Base-by-base conservation (phyloP, 1,139 yeast genomes). In the Yamadazyma taylorii region DNA sequence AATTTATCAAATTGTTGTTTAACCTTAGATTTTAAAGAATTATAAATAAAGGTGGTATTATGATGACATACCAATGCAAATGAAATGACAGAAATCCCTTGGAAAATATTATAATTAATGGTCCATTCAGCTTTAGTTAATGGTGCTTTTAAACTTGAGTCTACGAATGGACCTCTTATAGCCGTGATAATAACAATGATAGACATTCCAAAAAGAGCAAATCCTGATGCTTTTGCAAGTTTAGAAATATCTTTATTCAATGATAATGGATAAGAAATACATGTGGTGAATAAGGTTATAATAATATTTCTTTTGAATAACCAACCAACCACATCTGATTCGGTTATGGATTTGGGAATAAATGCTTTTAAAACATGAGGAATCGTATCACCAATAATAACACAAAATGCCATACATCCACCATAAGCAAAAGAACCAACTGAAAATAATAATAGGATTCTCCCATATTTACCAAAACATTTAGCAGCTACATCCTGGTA, bases 1-100 rank as follows among this genome's bases (percentile, higher is more conserved):
- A 90, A 75, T 29, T 66, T 72, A 32, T 85, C 73, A 55, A 90
- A 90, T 45, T 90, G 72, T 43, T 79, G 81, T 51, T 87, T 59
- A 2, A 95, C 81, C 3, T 96, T 92, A 23, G 78, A 78, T 46
- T 75, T 75, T 53, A 90, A 73, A 0, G 96, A 87, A 53, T 87
- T 88, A 62, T 83, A 90, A 31, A 90, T 90, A 52, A 89, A 83
- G 30, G 90, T 78, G 0, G 97, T 87, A 55, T 90, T 90, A 58
- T 90, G 97, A 54, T 90, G 97, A 55, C 97, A 90, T 3, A 90
- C 97, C 50, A 90, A 75, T 5, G 97, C 86, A 66, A 90, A 90
- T 0, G 96, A 88, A 24, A 90, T 87, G 35, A 90, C 95, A 14
- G 94, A 82, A 17, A 90, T 80, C 1, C 96, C 96, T 58, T 89